Evolutionary conservation across 257 asterid genomes (phyloP), one percentile per base, ranked within the genome.

Genomic region (Ehretia macrophylla): DNA sequence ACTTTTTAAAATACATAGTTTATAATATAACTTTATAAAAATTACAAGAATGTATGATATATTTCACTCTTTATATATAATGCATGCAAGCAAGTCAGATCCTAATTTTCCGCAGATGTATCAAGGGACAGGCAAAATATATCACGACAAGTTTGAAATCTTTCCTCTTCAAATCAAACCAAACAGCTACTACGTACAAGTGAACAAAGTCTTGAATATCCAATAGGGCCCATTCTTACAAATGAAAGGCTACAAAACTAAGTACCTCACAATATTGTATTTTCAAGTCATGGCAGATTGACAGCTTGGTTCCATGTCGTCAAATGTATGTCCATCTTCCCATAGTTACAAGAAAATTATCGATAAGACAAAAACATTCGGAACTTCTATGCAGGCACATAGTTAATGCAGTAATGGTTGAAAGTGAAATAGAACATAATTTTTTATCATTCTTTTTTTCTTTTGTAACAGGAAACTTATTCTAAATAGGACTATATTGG

Each of bases 231-330:
- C 58, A 69, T 59, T 60, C 74, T 66, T 64, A 65, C 83, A 82
- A 82, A 66, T 27, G 69, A 19, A 60, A 76, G 52, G 56, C 47
- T 71, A 76, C 85, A 79, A 68, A 64, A 20, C 58, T 52, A 49
- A 54, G 62, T 56, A 68, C 68, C 22, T 56, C 44, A 71, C 47
- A 58, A 38, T 62, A 55, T 51, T 63, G 75, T 59, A 27, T 72
- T 70, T 50, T 66, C 38, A 44, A 54, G 50, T 35, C 51, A 16
- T 53, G 74, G 55, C 71, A 63, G 72, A 53, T 71, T 62, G 83
- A 81, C 83, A 82, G 79, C 76, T 58, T 69, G 59, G 51, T 51
- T 66, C 63, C 63, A 12, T 68, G 81, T 66, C 79, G 48, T 64
- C 65, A 63, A 79, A 55, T 73, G 77, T 71, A 47, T 74, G 77